Evolutionary conservation across 2,329 filamentous ascomycete species (phyloP), one percentile per base, ranked within the genome.

Genomic region (Penicillium thymicola): DNA sequence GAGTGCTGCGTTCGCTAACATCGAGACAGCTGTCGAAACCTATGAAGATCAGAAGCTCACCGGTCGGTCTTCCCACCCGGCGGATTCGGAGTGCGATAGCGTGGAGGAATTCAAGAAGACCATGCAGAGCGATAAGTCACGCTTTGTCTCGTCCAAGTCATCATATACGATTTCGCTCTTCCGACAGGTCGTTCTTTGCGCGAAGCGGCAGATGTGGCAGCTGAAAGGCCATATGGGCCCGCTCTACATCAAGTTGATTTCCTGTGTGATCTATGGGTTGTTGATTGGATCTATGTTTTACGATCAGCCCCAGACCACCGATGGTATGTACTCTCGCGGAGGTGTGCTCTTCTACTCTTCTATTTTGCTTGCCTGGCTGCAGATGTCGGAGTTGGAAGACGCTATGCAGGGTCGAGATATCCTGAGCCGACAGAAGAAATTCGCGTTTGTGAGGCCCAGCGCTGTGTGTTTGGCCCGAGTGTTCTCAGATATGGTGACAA

Each of bases 261-360:
- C 89, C 65, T 87, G 89, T 61, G 75, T 92, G 49, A 79, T 86
- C 51, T 88, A 89, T 67, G 82, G 77, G 32, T 78, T 93, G 14
- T 85, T 93, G 58, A 84, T 90, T 45, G 88, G 88, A 2, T 89
- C 85, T 1, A 81, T 92, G 43, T 92, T 92, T 72, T 89, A 89
- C 66, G 85, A 83, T 8, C 77, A 83, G 61, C 74, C 82, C 0
- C 67, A 77, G 2, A 77, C 80, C 51, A 85, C 83, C 0, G 77
- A 76, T 16, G 85, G 83, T 23, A 81, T 83, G 34, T 87, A 86
- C 67, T 76, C 78, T 4, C 78, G 84, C 54, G 84, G 84, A 18
- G 85, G 85, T 60, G 76, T 81, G 3, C 69, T 83, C 3, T 87
- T 87, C 73, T 86, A 86, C 71, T 83, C 81, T 0, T 82, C 85